Conservation (phyloP, 495 filamentous ascomycete genomes). For the Aspergillus panamensis region DNA sequence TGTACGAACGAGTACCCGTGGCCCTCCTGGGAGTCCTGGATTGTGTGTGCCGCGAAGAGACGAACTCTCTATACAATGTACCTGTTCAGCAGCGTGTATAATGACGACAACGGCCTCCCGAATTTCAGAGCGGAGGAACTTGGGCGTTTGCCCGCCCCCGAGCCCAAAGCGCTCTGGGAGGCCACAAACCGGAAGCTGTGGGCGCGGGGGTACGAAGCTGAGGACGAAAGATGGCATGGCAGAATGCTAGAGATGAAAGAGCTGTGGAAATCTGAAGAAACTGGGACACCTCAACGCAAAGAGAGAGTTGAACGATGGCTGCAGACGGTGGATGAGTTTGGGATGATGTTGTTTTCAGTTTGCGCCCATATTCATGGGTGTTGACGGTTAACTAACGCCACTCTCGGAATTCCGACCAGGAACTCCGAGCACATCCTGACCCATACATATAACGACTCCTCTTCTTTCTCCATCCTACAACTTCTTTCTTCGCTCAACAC, state of each 20-base stretch:
- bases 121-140: slow-evolving; percentile 44
- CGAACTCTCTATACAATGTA: slow-evolving; percentile 47
- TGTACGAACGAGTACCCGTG: slow-evolving; percentile 34
- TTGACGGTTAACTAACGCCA: slow-evolving; percentile 16
- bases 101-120: slow-evolving; percentile 33
- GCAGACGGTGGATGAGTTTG: slow-evolving; percentile 29
- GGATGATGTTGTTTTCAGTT: slow-evolving; percentile 30
- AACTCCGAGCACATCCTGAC: background rate
- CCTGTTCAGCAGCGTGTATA: slow-evolving; percentile 46
- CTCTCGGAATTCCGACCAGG: slow-evolving; percentile 13
- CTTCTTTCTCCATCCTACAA: background rate
- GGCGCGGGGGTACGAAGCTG: slow-evolving; percentile 37
- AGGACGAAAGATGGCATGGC: slow-evolving; percentile 39
- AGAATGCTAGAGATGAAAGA: slow-evolving; percentile 40
- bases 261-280: slow-evolving; percentile 34
- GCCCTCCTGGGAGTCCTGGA: slow-evolving; percentile 50
- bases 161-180: slow-evolving; percentile 37
- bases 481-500: background rate
- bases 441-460: slow-evolving; percentile 5
- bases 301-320: slow-evolving; percentile 29
- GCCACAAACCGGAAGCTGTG: slow-evolving; percentile 31
- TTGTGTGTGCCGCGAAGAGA: slow-evolving; percentile 43
- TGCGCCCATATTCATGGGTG: slow-evolving; percentile 32
- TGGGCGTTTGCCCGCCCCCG: slow-evolving; percentile 29
- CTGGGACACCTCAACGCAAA: slow-evolving; percentile 10